Percentiles rank a stretch among this genome's conserved stretches.
phyloP scores from a whole-genome alignment of 2,329 filamentous ascomycete genomes.

The Alternaria ventricosa region DNA sequence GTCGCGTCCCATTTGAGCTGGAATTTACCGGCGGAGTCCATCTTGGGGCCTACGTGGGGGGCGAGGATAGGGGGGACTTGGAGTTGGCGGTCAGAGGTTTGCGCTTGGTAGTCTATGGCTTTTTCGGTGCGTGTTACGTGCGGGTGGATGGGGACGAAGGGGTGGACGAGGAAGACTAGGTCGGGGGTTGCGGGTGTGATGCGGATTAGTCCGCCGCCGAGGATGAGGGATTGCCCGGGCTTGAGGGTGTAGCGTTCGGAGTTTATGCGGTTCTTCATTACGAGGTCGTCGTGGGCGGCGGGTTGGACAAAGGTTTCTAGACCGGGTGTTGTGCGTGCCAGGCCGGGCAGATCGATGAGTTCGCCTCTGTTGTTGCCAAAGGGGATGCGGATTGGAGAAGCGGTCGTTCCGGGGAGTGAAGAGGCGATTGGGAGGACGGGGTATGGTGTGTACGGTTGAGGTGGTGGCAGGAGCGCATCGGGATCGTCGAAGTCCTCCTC shows the following conservation, averaged over 20 bases:
- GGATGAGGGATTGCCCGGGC: constrained; percentile 77
- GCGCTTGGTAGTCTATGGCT: constrained; percentile 73
- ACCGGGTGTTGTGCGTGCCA: constrained; percentile 69
- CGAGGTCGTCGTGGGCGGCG: constrained; percentile 68
- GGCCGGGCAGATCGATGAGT: constrained; percentile 88
- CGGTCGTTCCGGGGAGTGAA: constrained; percentile 88
- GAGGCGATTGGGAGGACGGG: constrained; percentile 88
- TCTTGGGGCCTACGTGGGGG: constrained; percentile 46
- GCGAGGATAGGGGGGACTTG: constrained; percentile 67
- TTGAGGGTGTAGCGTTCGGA: constrained; percentile 77
- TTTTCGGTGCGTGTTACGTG: constrained; percentile 84
- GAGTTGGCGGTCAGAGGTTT: constrained; percentile 61
- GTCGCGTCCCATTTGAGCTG: constrained; percentile 83
- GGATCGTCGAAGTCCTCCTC: constrained; percentile 41
- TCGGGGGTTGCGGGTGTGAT: constrained; percentile 77
- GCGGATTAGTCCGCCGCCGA: constrained; percentile 81
- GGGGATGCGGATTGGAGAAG: constrained; percentile 89
- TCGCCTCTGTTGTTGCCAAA: constrained; percentile 88
- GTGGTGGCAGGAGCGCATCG: constrained; percentile 72
- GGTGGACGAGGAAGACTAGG: constrained; percentile 76
- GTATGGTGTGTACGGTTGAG: constrained; percentile 74
- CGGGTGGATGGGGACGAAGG: constrained; percentile 78
- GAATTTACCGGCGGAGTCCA: constrained; percentile 71
- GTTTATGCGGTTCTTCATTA: constrained; percentile 79
- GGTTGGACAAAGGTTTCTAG: constrained; percentile 74